These are phyloP conservation scores for Fusarium nanum DNA, from an alignment of 2,329 filamentous ascomycete species.

Conservation along the genomic window DNA sequence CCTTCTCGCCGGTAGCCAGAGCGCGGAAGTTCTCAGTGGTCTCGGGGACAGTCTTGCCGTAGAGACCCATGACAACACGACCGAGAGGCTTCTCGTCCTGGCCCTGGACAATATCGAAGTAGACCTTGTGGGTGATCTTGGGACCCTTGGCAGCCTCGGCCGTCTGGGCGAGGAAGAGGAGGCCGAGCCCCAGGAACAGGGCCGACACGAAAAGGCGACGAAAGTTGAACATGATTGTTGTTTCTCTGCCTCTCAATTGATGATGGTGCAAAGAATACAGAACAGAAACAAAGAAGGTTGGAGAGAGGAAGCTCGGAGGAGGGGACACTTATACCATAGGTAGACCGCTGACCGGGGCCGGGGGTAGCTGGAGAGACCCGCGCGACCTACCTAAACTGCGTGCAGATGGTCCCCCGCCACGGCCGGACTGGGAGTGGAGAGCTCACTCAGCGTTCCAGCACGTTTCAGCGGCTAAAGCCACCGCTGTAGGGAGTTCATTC, in stretches of 20 bases:
- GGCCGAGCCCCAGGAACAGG: conserved; percentile 78
- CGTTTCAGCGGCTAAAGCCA: conserved; percentile 40
- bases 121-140: conserved; percentile 96
- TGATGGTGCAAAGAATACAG: conserved; percentile 34
- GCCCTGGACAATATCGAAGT: conserved; percentile 84
- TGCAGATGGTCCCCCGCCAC: conserved; percentile 22
- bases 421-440: conserved; percentile 28
- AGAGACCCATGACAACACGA: conserved; percentile 83
- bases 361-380: conserved; percentile 26
- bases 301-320: conserved; percentile 30
- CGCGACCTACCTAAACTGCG: conserved; percentile 25
- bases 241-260: conserved; percentile 25
- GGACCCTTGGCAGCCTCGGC: conserved; percentile 84
- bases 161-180: conserved; percentile 80
- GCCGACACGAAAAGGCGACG: conserved; percentile 77
- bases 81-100: conserved; percentile 80
- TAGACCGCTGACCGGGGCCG: conserved; percentile 27
- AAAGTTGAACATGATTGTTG: conserved; percentile 76
- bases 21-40: conserved; percentile 80
- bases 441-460: conserved; percentile 40
- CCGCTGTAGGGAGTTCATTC: conserved; percentile 11
- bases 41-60: conserved; percentile 88
- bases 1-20: conserved; percentile 86
- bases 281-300: conserved; percentile 17
- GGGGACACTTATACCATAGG: conserved; percentile 45